A percentile compares a stretch with the other conserved stretches of the same genome.
phyloP scores from a whole-genome alignment of 306 rosid genomes.

The Trifolium fragiferum region DNA sequence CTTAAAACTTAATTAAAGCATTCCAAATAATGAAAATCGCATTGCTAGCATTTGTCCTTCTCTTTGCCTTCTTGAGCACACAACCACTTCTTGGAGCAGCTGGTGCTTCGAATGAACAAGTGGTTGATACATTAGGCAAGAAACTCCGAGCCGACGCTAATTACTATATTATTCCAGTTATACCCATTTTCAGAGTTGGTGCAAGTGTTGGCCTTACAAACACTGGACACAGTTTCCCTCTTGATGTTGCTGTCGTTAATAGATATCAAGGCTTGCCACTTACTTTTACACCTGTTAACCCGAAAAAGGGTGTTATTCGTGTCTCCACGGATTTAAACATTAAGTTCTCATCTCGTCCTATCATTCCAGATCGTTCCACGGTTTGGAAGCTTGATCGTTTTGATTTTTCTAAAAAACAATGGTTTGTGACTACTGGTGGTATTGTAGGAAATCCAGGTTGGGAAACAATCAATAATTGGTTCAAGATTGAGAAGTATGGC shows the following conservation, averaged over 20 bases:
- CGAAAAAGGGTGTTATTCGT: slow-evolving; percentile 43
- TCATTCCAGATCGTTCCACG: slow-evolving; percentile 34
- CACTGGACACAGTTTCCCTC: slow-evolving; percentile 40
- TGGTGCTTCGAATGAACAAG: slow-evolving; percentile 28
- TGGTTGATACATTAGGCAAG: slow-evolving; percentile 48
- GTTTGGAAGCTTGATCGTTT: slow-evolving; percentile 53
- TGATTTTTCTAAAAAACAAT: slow-evolving; percentile 14
- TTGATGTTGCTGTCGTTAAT: slow-evolving; percentile 44
- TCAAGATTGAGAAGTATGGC: slow-evolving; percentile 55
- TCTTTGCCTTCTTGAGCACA: not conserved
- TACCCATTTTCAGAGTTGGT: not conserved
- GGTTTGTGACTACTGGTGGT: slow-evolving; percentile 50
- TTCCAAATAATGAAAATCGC: slow-evolving; percentile 26
- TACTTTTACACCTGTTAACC: slow-evolving; percentile 37
- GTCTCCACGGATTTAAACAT: slow-evolving; percentile 55
- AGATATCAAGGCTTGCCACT: slow-evolving; percentile 43
- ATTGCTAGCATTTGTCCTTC: not conserved
- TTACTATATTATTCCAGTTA: slow-evolving; percentile 35
- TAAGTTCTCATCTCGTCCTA: slow-evolving; percentile 5
- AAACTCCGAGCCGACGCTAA: slow-evolving; percentile 3
- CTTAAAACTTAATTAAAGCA: not conserved
- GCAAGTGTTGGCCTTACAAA: slow-evolving; percentile 2
- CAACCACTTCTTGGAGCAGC: not conserved
- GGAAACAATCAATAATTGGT: slow-evolving; percentile 49
- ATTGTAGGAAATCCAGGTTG: slow-evolving; percentile 44